A percentile compares a stretch with the other conserved stretches of the same genome.
These are phyloP conservation scores for Castanea sativa DNA, from an alignment of 306 rosid genomes.

Conservation along the genomic window DNA sequence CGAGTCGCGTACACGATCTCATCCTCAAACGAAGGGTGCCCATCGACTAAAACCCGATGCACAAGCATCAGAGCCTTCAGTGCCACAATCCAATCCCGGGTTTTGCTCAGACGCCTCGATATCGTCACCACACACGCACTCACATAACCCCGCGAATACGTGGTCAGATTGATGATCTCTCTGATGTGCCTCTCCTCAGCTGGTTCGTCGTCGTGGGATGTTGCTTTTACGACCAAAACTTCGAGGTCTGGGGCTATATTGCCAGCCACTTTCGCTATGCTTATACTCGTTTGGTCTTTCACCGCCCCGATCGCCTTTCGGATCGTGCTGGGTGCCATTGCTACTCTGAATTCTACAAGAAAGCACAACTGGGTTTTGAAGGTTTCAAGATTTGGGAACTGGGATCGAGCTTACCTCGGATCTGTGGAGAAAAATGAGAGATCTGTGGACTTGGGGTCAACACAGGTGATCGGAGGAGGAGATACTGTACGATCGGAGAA, in stretches of 20 bases:
- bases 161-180: constrained; percentile 57
- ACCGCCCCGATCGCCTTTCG: constrained; percentile 88
- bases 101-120: constrained; percentile 63
- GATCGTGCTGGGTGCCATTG: constrained; percentile 75
- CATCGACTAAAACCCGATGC: constrained; percentile 65
- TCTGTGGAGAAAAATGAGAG: constrained; percentile 13
- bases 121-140: constrained; percentile 55
- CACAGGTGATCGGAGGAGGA: not conserved
- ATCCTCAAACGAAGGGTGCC: constrained; percentile 69
- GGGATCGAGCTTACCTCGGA: constrained; percentile 24
- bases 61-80: constrained; percentile 74
- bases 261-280: constrained; percentile 86
- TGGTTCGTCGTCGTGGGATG: constrained; percentile 71
- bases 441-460: constrained; percentile 7
- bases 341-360: not conserved
- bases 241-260: constrained; percentile 78
- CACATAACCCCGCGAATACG: constrained; percentile 53
- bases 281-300: constrained; percentile 88
- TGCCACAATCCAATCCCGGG: constrained; percentile 89
- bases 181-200: constrained; percentile 67
- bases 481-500: constrained; percentile 17
- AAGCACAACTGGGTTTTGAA: not conserved
- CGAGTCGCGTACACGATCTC: constrained; percentile 57
- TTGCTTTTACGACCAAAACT: constrained; percentile 79
- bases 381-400: constrained; percentile 11